Percentiles rank a stretch among this genome's conserved stretches.
These are phyloP conservation scores for Asterella californica DNA, from an alignment of 225 moss, liverwort and hornwort species.

Conservation along the genomic window DNA sequence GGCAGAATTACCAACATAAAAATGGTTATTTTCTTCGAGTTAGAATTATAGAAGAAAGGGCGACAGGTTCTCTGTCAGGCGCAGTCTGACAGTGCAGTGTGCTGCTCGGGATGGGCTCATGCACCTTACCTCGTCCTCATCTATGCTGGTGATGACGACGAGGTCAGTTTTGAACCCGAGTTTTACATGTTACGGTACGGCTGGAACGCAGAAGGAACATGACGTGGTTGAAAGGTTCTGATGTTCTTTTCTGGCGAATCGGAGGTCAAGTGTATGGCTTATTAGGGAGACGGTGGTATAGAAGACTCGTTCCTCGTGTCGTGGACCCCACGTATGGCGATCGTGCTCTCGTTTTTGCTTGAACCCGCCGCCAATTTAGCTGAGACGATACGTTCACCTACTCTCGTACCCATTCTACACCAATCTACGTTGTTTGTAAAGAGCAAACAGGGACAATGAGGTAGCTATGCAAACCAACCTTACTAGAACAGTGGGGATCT, in stretches of 20 bases:
- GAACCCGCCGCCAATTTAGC: constrained; percentile 8
- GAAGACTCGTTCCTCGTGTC: not conserved
- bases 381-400: not conserved
- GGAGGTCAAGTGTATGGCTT: not conserved
- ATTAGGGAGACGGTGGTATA: not conserved
- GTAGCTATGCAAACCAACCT: not conserved
- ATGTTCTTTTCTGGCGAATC: not conserved
- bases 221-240: not conserved
- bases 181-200: not conserved
- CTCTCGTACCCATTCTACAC: not conserved
- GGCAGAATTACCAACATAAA: not conserved
- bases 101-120: too few species aligned
- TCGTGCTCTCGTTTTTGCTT: not conserved
- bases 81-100: too few species aligned
- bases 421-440: not conserved
- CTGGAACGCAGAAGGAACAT: not conserved
- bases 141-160: not conserved
- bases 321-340: not conserved
- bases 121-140: not conserved
- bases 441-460: not conserved
- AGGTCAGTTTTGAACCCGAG: not conserved
- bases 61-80: not conserved
- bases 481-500: not conserved
- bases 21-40: not conserved
- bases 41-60: not conserved